Evolutionary conservation across 2,329 filamentous ascomycete species (phyloP).

Genomic region (Eutypa lata): DNA sequence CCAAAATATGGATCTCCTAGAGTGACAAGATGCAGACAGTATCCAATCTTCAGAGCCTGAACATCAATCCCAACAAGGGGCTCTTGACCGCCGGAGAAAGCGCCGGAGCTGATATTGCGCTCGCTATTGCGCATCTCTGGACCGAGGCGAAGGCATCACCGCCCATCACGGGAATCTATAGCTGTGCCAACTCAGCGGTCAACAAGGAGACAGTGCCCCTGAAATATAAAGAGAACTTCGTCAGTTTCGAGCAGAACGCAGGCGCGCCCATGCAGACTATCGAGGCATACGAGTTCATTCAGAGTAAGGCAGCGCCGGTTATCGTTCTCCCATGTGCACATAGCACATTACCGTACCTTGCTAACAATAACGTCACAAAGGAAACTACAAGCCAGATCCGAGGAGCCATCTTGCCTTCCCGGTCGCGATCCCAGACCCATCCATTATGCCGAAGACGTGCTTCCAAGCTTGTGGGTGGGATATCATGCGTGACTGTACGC

Average conservation of each 20-base stretch:
- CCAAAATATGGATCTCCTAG: too few relatives aligned
- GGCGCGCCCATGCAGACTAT: conserved; percentile 18
- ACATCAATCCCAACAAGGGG: conserved; percentile 15
- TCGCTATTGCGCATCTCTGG: conserved; percentile 22
- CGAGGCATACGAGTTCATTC: conserved; percentile 20
- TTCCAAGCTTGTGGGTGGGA: conserved; percentile 30
- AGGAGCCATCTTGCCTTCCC: conserved; percentile 24
- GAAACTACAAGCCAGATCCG: conserved; percentile 20
- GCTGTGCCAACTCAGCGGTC: conserved; percentile 8
- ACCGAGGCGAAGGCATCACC: conserved; percentile 12
- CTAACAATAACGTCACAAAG: not conserved
- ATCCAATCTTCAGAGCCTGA: not conserved
- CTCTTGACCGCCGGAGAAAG: conserved; percentile 26
- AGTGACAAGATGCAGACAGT: not conserved
- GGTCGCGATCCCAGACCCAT: conserved; percentile 16
- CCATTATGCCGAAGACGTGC: conserved; percentile 27
- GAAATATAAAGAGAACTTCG: conserved; percentile 25
- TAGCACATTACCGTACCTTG: too few relatives aligned
- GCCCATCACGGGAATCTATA: conserved; percentile 19
- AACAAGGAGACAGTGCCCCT: conserved; percentile 21
- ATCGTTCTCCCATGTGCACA: too few relatives aligned
- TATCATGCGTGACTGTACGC: conserved; percentile 24
- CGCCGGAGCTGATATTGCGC: conserved; percentile 26
- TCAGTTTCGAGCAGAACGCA: conserved; percentile 26
- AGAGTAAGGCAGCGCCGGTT: conserved; percentile 14